phyloP scores from a whole-genome alignment of 2,329 filamentous ascomycete species.

The Scytalidium sp. region DNA sequence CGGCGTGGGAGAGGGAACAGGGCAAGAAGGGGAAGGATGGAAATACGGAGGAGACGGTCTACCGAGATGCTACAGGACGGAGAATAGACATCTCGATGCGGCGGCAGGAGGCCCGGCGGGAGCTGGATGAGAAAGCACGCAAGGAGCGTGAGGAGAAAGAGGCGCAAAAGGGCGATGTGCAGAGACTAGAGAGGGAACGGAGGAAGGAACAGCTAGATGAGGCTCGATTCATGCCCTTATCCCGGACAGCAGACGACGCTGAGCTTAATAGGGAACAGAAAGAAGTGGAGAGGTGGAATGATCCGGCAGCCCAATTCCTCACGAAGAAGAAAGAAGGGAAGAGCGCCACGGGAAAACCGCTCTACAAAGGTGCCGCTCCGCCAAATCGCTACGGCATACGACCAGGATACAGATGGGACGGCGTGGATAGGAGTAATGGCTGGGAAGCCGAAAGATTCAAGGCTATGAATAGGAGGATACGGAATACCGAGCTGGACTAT shows the following conservation, averaged over 20 bases:
- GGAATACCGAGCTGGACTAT: conserved; percentile 80
- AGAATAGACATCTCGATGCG: conserved; percentile 92
- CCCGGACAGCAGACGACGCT: conserved; percentile 77
- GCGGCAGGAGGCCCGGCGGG: conserved; percentile 78
- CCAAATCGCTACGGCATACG: conserved; percentile 94
- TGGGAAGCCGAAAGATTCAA: conserved; percentile 94
- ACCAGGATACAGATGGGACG: conserved; percentile 94
- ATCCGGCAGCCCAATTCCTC: conserved; percentile 84
- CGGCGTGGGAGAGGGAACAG: conserved; percentile 42
- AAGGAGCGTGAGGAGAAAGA: conserved; percentile 66
- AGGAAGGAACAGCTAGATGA: conserved; percentile 70
- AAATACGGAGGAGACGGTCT: conserved; percentile 73
- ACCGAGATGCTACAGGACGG: conserved; percentile 91
- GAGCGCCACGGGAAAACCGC: conserved; percentile 22
- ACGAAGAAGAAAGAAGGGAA: conserved; percentile 40
- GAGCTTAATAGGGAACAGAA: conserved; percentile 83
- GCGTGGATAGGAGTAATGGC: conserved; percentile 88
- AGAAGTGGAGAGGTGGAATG: conserved; percentile 80
- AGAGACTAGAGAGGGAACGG: conserved; percentile 64
- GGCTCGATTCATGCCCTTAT: conserved; percentile 77
- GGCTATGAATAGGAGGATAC: conserved; percentile 73
- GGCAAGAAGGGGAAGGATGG: conserved; percentile 37
- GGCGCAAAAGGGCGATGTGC: conserved; percentile 80
- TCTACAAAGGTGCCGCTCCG: conserved; percentile 76
- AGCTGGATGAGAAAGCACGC: conserved; percentile 66